Conservation (phyloP, 805 yeast genomes). For the Starmerella vitae region DNA sequence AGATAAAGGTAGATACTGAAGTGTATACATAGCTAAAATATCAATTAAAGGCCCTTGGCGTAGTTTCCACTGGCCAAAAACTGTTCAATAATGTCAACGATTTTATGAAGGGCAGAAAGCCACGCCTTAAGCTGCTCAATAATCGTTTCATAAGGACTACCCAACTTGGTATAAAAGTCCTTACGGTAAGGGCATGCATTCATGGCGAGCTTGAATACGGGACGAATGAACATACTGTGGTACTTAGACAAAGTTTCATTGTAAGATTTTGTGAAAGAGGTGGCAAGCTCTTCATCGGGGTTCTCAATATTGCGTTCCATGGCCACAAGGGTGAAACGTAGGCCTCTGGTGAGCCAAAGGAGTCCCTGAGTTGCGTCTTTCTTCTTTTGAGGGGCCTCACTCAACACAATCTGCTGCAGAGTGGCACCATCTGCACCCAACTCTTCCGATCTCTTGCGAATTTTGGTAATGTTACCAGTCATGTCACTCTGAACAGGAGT, state of each 20-base stretch:
- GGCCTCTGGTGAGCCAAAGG: conserved; percentile 69
- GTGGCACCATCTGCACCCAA: conserved; percentile 37
- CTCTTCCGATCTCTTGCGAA: conserved; percentile 45
- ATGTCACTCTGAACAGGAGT: conserved; percentile 74
- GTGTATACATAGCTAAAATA: no score
- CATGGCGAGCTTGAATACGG: conserved; percentile 86
- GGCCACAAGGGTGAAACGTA: conserved; percentile 81
- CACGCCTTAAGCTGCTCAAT: conserved; percentile 50
- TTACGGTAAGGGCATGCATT: conserved; percentile 86
- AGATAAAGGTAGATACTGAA: no score
- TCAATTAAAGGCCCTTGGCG: conserved; percentile 63
- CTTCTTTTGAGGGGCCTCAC: conserved; percentile 51
- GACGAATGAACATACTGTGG: conserved; percentile 71
- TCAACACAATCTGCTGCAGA: conserved; percentile 60
- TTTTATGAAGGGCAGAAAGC: conserved; percentile 62
- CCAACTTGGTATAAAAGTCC: conserved; percentile 71
- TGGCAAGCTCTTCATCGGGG: conserved; percentile 50
- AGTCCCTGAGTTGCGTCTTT: conserved; percentile 84
- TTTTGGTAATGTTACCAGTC: conserved; percentile 72
- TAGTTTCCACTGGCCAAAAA: conserved; percentile 71
- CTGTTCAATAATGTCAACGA: conserved; percentile 58
- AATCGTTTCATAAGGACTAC: conserved; percentile 44
- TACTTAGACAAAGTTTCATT: conserved; percentile 63
- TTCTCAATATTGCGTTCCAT: conserved; percentile 63
- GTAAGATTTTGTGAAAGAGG: conserved; percentile 76